phyloP scores from a whole-genome alignment of 345 rosid species.

The Syzygium aqueum region DNA sequence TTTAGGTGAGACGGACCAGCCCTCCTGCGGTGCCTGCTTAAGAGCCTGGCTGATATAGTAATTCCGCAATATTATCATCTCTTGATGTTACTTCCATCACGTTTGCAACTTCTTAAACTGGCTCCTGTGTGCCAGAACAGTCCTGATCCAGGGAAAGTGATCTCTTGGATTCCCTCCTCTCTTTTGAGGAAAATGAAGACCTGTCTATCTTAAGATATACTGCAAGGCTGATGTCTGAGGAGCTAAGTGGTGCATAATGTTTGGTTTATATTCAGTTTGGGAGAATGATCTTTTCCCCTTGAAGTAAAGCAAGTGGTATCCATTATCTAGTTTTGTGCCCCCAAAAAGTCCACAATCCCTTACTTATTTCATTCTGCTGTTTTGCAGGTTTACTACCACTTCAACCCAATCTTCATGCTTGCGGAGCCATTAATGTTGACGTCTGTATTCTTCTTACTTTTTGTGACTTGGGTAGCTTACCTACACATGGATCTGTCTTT shows the following conservation, averaged over 20 bases:
- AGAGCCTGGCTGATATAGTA: background rate
- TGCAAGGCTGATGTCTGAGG: background rate
- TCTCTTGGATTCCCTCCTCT: background rate
- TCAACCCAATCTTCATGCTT: slow-evolving; percentile 93
- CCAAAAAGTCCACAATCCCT: background rate
- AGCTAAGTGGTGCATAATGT: background rate
- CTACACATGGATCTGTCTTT: slow-evolving; percentile 75
- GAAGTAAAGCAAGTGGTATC: background rate
- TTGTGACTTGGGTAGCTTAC: slow-evolving; percentile 68
- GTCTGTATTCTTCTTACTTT: slow-evolving; percentile 67
- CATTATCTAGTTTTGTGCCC: background rate
- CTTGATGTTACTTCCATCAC: background rate
- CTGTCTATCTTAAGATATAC: background rate
- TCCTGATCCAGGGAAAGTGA: background rate
- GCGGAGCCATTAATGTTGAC: slow-evolving; percentile 93
- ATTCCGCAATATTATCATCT: background rate
- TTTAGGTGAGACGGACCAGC: background rate
- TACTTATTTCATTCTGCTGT: background rate
- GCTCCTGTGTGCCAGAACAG: background rate
- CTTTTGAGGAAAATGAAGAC: background rate
- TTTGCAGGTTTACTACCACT: slow-evolving; percentile 80
- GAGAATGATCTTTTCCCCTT: background rate
- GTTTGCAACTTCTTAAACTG: background rate
- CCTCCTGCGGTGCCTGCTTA: background rate
- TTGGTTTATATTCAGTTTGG: background rate